Evolutionary conservation across 148 eudicot species (phyloP).

Genomic region (Talinum fruticosum): DNA sequence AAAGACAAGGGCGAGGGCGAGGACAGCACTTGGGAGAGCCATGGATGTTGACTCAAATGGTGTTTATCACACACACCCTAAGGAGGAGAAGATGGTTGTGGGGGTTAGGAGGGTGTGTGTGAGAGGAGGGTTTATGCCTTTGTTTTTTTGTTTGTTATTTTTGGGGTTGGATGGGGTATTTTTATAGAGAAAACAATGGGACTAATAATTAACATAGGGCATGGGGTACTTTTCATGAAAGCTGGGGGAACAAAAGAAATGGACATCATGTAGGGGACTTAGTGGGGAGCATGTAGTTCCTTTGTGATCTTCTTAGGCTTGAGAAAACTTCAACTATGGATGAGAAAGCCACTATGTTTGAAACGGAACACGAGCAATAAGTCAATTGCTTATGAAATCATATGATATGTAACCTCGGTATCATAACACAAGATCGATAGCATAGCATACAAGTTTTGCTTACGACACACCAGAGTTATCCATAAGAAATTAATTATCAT

Average conservation of each 20-base stretch:
- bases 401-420: no score
- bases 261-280: conserved; percentile 4
- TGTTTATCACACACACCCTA: neutral
- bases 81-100: neutral
- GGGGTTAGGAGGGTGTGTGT: neutral
- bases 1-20: conserved; percentile 6
- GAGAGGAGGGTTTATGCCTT: neutral
- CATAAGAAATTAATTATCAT: no score
- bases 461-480: no score
- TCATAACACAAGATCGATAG: no score
- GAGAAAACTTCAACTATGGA: conserved; percentile 8
- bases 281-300: conserved; percentile 12
- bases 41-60: neutral
- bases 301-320: neutral
- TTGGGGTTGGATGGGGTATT: neutral
- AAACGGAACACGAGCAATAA: no score
- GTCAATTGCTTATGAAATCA: no score
- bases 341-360: neutral
- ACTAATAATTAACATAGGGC: neutral
- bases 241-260: neutral
- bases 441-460: no score
- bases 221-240: conserved; percentile 13
- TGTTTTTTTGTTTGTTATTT: conserved; percentile 6
- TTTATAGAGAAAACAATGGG: conserved; percentile 12
- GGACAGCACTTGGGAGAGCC: conserved; percentile 20